These are phyloP conservation scores for Pseudonitzschia pungens DNA, from an alignment of 108 stramenopile species.

Conservation along the genomic window DNA sequence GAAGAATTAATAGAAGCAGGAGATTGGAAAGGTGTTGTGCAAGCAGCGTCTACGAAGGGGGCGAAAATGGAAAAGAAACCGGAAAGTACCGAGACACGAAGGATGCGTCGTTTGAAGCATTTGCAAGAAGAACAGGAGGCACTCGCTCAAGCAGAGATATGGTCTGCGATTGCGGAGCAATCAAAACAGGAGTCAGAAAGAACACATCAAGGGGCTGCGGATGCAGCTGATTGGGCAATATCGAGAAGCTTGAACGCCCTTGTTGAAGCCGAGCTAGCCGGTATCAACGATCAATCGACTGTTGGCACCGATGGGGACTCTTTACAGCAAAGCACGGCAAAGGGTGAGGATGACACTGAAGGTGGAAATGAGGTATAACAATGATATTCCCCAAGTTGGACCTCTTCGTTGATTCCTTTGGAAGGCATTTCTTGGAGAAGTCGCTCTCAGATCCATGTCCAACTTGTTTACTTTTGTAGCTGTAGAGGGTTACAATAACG, in stretches of 20 bases:
- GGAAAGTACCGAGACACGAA: slow-evolving; percentile 20
- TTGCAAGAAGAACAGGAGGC: slow-evolving; percentile 81
- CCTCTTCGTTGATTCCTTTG: slow-evolving; percentile 4
- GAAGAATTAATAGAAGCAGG: slow-evolving; percentile 77
- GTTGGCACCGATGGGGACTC: slow-evolving; percentile 17
- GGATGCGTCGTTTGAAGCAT: slow-evolving; percentile 38
- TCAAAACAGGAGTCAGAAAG: slow-evolving; percentile 61
- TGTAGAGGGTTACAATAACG: background rate
- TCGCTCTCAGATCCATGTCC: background rate
- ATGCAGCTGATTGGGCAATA: slow-evolving; percentile 90
- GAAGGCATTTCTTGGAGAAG: slow-evolving; percentile 4
- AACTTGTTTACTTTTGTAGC: background rate
- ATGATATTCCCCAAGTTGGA: background rate
- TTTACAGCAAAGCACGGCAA: background rate
- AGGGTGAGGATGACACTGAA: slow-evolving; percentile 9
- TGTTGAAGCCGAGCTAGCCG: slow-evolving; percentile 41
- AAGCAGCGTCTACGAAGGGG: slow-evolving; percentile 41
- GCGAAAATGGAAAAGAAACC: slow-evolving; percentile 1
- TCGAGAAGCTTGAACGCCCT: slow-evolving; percentile 63
- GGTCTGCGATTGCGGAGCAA: slow-evolving; percentile 80
- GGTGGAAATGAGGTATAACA: slow-evolving; percentile 15
- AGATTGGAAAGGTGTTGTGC: slow-evolving; percentile 85
- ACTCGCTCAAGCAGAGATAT: slow-evolving; percentile 76
- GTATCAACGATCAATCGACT: slow-evolving; percentile 19
- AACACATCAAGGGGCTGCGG: slow-evolving; percentile 50